Evolutionary conservation across 2,329 filamentous ascomycete genomes (phyloP), one percentile per base, ranked within the genome.

Genomic region (Thermothelomyces thermophilus): DNA sequence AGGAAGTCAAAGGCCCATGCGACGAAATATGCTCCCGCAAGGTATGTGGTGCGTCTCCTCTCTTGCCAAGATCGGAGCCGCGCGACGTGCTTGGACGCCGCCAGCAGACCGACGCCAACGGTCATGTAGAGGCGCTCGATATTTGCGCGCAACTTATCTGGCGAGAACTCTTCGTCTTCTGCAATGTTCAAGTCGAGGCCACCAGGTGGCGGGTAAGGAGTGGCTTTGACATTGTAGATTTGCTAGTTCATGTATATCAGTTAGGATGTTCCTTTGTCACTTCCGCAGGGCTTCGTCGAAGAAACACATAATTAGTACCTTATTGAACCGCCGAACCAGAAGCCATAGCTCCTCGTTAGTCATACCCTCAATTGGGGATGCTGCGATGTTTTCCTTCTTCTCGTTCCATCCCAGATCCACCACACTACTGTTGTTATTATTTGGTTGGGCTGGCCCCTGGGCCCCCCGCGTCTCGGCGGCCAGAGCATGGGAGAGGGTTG

Each of bases 81-180:
- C 2, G 79, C 83, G 54, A 90, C 75, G 53, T 95, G 88, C 60
- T 93, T 91, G 52, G 78, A 77, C 14, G 80, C 76, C 0, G 72
- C 75, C 37, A 89, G 75, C 11, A 89, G 40, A 13, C 82, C 76
- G 42, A 90, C 77, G 7, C 85, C 71, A 0, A 94, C 80, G 0
- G 84, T 87, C 76, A 89, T 90, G 64, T 94, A 94, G 10, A 93
- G 70, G 13, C 89, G 75, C 67, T 94, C 89, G 3, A 93, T 64
- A 46, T 86, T 89, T 2, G 83, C 80, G 10, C 88, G 77, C 39
- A 94, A 71, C 68, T 93, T 93, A 61, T 93, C 87, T 0, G 88
- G 87, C 0, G 85, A 87, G 64, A 93, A 93, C 50, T 90, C 85
- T 57, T 93, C 87, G 47, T 91, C 83, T 34, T 90, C 84, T 4